Percentiles rank a stretch among this genome's conserved stretches.
Evolutionary conservation across 306 rosid species (phyloP).

Genomic region (Lablab purpureus): DNA sequence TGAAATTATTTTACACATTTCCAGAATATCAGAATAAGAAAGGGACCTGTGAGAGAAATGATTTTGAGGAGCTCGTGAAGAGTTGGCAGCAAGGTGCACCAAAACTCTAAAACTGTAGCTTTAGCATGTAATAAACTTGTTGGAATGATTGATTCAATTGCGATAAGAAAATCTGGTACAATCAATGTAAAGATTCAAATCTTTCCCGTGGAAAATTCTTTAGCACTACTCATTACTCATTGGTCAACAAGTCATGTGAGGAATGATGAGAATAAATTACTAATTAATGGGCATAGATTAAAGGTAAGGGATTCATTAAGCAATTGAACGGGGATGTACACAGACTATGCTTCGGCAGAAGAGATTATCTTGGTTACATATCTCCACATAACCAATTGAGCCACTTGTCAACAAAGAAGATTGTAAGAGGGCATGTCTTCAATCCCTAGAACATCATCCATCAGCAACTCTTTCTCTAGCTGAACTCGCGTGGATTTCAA

Average conservation of each 20-base stretch:
- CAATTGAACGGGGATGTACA: background rate
- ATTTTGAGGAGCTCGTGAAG: background rate
- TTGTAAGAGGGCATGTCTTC: constrained; percentile 93
- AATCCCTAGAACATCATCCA: constrained; percentile 76
- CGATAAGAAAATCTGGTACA: background rate
- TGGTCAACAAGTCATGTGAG: background rate
- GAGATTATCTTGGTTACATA: background rate
- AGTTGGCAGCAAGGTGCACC: background rate
- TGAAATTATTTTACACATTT: background rate
- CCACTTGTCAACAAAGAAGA: constrained; percentile 66
- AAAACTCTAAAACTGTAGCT: background rate
- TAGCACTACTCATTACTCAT: background rate
- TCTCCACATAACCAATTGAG: background rate
- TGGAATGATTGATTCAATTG: constrained; percentile 5
- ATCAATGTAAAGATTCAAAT: background rate
- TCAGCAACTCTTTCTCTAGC: constrained; percentile 81
- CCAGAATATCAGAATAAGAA: background rate
- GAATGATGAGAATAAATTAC: constrained; percentile 27
- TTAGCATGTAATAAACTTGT: background rate
- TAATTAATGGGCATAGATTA: constrained; percentile 1
- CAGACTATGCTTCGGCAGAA: constrained; percentile 5
- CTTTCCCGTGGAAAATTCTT: constrained; percentile 11
- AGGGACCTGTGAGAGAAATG: background rate
- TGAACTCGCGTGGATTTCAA: constrained; percentile 75
- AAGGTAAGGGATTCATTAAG: constrained; percentile 5